Evolutionary conservation across 805 yeast species (phyloP), one percentile per base, ranked within the genome.

Genomic region (Pichia insulana): DNA sequence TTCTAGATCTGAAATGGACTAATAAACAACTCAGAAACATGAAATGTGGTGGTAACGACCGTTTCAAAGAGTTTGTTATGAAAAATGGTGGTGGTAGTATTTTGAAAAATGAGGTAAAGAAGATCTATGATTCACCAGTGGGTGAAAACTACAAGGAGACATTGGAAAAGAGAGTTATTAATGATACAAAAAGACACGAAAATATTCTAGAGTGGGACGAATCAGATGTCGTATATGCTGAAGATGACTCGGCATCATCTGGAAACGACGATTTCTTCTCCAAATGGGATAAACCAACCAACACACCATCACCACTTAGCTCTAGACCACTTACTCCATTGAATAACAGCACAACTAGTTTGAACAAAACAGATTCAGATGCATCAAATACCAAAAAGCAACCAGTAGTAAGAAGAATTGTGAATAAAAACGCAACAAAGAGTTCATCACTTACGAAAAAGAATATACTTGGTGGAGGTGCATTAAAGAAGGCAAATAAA

Each of bases 1-100:
- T 81, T 51, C 71, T 92, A 68, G 98, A 92, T 64, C 51, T 57
- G 9, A 84, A 87, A 61, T 92, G 98, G 98, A 80, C 89, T 34
- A 74, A 88, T 55, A 79, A 76, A 56, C 96, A 92, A 63, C 71
- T 92, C 58, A 78, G 98, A 55, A 77, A 86, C 60, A 87, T 92
- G 76, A 87, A 89, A 60, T 78, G 84, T 47, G 97, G 97, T 50
- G 98, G 97, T 22, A 92, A 92, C 62, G 80, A 81, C 55, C 73
- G 71, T 40, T 95, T 96, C 37, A 80, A 80, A 49, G 96, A 86
- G 44, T 92, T 74, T 57, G 84, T 83, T 61, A 61, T 74, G 53
- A 85, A 85, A 63, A 80, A 89, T 58, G 95, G 95, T 35, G 97
- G 97, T 19, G 71, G 87, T 19, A 75, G 78, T 53, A 78, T 68